Evolutionary conservation across 768 basidiomycete species (phyloP).

Genomic region (Suillus fuscotomentosus): DNA sequence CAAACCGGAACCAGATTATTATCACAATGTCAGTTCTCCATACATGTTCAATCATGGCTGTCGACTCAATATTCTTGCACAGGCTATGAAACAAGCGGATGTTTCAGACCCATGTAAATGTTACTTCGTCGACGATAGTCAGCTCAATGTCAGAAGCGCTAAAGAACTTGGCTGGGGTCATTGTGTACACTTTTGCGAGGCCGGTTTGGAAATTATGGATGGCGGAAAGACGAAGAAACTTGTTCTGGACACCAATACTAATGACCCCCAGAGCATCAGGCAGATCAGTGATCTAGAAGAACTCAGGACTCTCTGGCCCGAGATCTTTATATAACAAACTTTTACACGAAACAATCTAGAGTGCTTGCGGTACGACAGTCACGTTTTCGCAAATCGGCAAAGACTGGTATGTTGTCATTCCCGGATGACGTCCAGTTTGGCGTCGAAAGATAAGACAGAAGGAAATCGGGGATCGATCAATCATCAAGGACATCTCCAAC

Average conservation of each 20-base stretch:
- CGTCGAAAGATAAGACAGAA: not conserved
- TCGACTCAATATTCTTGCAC: constrained; percentile 7
- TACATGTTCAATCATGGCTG: not conserved
- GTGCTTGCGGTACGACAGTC: not conserved
- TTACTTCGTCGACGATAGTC: constrained; percentile 79
- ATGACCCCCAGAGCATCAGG: constrained; percentile 43
- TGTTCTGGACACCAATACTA: constrained; percentile 36
- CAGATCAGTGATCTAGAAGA: constrained; percentile 62
- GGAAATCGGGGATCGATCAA: not conserved
- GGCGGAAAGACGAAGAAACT: constrained; percentile 54
- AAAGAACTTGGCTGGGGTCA: constrained; percentile 65
- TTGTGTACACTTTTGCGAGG: constrained; percentile 76
- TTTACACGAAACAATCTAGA: not conserved
- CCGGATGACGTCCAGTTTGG: no score
- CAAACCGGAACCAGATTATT: constrained; percentile 79
- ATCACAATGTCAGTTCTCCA: constrained; percentile 45
- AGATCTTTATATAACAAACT: constrained; percentile 55
- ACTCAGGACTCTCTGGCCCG: constrained; percentile 69
- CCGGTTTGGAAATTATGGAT: constrained; percentile 60
- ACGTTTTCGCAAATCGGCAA: not conserved
- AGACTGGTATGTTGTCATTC: not conserved
- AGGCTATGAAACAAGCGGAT: constrained; percentile 68
- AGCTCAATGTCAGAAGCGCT: constrained; percentile 67
- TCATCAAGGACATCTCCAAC: not conserved
- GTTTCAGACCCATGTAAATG: constrained; percentile 67